phyloP scores from a whole-genome alignment of 1,284 basidiomycete species.

The Ustilago loliicola region DNA sequence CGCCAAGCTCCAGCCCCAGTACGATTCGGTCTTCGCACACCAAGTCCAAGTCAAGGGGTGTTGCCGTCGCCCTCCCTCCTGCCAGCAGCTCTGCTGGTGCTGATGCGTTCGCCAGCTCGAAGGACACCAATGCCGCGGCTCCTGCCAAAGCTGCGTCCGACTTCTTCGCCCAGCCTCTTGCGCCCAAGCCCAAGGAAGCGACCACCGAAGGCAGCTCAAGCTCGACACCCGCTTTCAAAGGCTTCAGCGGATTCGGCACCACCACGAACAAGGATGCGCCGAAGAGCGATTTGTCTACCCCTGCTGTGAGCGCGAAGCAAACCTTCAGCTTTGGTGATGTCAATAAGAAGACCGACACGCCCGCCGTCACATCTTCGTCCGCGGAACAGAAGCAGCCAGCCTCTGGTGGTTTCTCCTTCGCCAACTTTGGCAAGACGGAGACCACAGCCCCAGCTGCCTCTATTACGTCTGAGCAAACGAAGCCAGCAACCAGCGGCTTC shows the following conservation, averaged over 20 bases:
- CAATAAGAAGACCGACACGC: slow-evolving; percentile 14
- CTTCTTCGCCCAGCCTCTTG: slow-evolving; percentile 36
- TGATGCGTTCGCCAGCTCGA: slow-evolving; percentile 1
- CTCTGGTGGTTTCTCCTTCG: slow-evolving; percentile 22
- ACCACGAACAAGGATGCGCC: slow-evolving; percentile 15
- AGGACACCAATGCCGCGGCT: background rate
- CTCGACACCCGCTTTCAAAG: slow-evolving; percentile 20
- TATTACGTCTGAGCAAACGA: background rate
- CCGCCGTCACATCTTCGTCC: background rate
- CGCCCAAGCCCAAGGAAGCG: slow-evolving; percentile 21
- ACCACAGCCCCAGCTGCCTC: background rate
- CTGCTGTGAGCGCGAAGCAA: slow-evolving; percentile 8
- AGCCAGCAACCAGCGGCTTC: slow-evolving; percentile 16
- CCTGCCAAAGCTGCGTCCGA: slow-evolving; percentile 29
- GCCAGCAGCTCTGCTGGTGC: slow-evolving; percentile 2
- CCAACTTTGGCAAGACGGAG: slow-evolving; percentile 6
- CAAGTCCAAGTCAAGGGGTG: slow-evolving; percentile 35
- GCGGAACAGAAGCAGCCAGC: slow-evolving; percentile 5
- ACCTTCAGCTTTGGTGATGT: slow-evolving; percentile 30
- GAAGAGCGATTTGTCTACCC: slow-evolving; percentile 1
- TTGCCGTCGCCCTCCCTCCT: slow-evolving; percentile 33
- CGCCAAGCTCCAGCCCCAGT: slow-evolving; percentile 35
- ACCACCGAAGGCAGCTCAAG: background rate
- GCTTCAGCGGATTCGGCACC: slow-evolving; percentile 29
- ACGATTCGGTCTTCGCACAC: slow-evolving; percentile 19